These are phyloP conservation scores for Scenedesmus sp. DNA, from an alignment of 163 green algal species.

Conservation along the genomic window DNA sequence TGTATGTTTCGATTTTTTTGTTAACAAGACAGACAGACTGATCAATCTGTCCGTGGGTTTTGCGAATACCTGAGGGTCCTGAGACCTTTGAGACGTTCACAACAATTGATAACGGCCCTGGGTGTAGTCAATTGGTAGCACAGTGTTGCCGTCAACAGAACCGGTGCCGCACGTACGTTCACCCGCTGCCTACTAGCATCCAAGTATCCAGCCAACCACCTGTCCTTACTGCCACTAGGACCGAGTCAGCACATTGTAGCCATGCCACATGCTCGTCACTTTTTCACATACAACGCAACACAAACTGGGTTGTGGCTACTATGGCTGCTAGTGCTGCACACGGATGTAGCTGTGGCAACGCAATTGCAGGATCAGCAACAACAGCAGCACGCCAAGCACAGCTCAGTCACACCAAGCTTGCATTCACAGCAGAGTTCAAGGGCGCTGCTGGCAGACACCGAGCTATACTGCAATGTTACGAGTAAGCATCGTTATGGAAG, in stretches of 20 bases:
- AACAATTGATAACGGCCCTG: background rate
- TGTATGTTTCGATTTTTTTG: too few relatives aligned
- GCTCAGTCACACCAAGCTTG: background rate
- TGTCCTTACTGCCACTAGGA: background rate
- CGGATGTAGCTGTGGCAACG: background rate
- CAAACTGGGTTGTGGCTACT: background rate
- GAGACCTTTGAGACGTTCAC: background rate
- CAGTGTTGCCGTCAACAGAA: background rate
- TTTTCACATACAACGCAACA: background rate
- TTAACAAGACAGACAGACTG: background rate
- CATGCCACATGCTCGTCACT: background rate
- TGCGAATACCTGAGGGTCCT: background rate
- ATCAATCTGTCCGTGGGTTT: background rate
- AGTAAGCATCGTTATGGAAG: too few relatives aligned
- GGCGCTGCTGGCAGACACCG: background rate
- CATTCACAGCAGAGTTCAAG: background rate
- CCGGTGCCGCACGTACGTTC: background rate
- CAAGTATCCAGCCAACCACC: background rate
- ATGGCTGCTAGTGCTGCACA: slow-evolving; percentile 35
- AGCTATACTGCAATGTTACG: slow-evolving; percentile 38
- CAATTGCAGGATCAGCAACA: background rate
- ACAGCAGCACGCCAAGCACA: background rate
- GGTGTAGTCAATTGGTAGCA: background rate
- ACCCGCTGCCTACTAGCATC: background rate
- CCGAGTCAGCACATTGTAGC: background rate